Evolutionary conservation across 371 early-diverging fungal genomes (phyloP).

Genomic region (Mucor circinelloides): DNA sequence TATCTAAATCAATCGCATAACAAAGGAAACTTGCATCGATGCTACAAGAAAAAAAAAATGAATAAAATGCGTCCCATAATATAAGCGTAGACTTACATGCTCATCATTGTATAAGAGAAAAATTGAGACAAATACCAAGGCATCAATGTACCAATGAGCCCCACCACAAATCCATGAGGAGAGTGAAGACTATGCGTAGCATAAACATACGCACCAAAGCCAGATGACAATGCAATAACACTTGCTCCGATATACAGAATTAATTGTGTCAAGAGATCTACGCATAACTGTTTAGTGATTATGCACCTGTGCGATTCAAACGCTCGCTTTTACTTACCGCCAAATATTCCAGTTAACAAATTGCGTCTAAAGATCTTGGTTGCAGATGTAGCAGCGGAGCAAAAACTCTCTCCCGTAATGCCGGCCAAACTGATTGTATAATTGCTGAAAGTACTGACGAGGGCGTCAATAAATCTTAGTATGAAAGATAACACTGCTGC

Average conservation of each 20-base stretch:
- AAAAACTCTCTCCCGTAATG: constrained; percentile 70
- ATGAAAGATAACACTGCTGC: constrained; percentile 25
- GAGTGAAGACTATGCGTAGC: constrained; percentile 64
- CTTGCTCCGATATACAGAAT: constrained; percentile 57
- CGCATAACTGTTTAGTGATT: background rate
- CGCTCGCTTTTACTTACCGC: constrained; percentile 36
- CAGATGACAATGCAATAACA: constrained; percentile 59
- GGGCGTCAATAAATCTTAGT: constrained; percentile 42
- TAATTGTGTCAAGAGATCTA: constrained; percentile 59
- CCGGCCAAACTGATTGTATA: constrained; percentile 75
- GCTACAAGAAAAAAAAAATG: constrained; percentile 32
- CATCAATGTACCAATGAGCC: constrained; percentile 61
- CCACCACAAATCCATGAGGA: constrained; percentile 73
- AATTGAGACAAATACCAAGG: constrained; percentile 73
- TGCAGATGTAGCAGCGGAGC: constrained; percentile 59
- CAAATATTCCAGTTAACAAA: constrained; percentile 66
- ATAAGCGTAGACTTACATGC: constrained; percentile 64
- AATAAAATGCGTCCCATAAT: background rate
- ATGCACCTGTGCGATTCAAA: background rate
- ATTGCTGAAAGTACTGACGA: constrained; percentile 66
- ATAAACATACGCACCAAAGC: constrained; percentile 68
- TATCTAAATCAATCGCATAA: constrained; percentile 80
- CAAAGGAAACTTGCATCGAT: constrained; percentile 81
- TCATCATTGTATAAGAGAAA: constrained; percentile 71
- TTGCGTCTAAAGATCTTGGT: constrained; percentile 78